Evolutionary conservation across 2,329 filamentous ascomycete genomes (phyloP), one percentile per base, ranked within the genome.

Genomic region (Didymosphaeria variabile): DNA sequence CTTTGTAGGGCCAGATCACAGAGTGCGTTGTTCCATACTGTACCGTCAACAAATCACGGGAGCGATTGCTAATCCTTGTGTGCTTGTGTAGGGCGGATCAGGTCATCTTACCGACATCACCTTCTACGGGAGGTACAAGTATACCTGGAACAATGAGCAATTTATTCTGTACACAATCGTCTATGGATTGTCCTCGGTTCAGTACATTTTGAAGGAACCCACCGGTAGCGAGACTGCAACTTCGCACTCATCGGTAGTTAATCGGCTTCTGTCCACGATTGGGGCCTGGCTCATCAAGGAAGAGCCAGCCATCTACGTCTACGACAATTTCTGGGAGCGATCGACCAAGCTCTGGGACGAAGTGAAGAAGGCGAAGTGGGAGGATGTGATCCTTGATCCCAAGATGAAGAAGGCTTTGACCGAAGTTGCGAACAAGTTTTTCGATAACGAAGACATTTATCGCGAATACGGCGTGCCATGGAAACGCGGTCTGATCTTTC

Each of bases 331-430:
- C 64, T 83, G 81, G 81, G 68, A 67, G 12, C 77, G 76, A 50
- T 76, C 74, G 60, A 72, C 74, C 17, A 69, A 74, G 40, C 67
- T 82, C 7, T 82, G 74, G 65, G 60, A 77, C 26, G 67, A 77
- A 60, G 79, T 82, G 17, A 63, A 78, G 66, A 80, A 81, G 62
- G 72, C 78, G 8, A 72, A 64, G 29, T 83, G 81, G 81, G 76
- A 80, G 26, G 79, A 83, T 53, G 80, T 83, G n/a, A 83, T 83
- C 50, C 69, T 84, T 15, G 79, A 83, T 57, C 73, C 78, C 31
- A 70, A 71, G 21, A 77, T 80, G 74, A 83, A 83, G 68, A 75
- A 77, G 47, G 80, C 79, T 21, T 69, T 83, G 13, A 75, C 76
- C 2, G 67, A 73, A 19, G 79, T 78, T 6, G 73, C 77, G 8